Base-by-base conservation (phyloP, 2,329 filamentous ascomycete species). In the Claviceps digitariae region DNA sequence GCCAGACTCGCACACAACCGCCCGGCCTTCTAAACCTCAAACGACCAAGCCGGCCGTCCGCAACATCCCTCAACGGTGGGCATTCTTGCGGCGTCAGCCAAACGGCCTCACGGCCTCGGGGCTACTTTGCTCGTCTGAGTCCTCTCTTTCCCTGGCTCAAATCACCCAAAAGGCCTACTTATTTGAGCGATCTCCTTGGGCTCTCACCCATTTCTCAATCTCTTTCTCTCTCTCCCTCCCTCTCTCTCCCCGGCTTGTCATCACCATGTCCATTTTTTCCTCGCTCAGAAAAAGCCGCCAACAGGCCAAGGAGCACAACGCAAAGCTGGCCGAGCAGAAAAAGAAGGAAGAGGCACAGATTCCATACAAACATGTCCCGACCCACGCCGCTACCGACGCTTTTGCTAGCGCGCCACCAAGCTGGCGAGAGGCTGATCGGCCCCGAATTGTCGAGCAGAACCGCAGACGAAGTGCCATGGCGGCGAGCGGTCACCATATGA, bases 311-410 rank as follows among this genome's bases (percentile, higher is more conserved):
- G 73, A 80, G 50, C 70, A 74, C 55, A 76, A 71, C 41, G 68
- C 71, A 45, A 75, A 77, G 60, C 62, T 72, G 55, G 71, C 67
- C 44, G 73, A 75, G 58, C 72, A 75, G 59, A 66, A 72, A 41
- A 73, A 75, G 51, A 62, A 66, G 44, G 71, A 73, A 56, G 61
- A 65, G 40, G 54, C 55, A 15, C 52, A 57, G 52, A 57, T 67
- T n/a, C 71, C 75, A 13, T 83, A 84, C 65, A 75, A 69, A 51
- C 81, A 84, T 61, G 66, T 81, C 21, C 79, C 80, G n/a, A 82
- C 71, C 15, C 81, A 84, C 61, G 81, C 81, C 29, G 78, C 77
- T 47, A 63, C 71, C 13, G 80, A 84, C 64, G 78, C 80, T 45
- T 66, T 82, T 45, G 69, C 72, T 23, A 75, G 74, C 31, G 76